A percentile compares a stretch with the other conserved stretches of the same genome.
These are phyloP conservation scores for Melampsora americana DNA, from an alignment of 1,284 basidiomycete genomes.

Conservation along the genomic window DNA sequence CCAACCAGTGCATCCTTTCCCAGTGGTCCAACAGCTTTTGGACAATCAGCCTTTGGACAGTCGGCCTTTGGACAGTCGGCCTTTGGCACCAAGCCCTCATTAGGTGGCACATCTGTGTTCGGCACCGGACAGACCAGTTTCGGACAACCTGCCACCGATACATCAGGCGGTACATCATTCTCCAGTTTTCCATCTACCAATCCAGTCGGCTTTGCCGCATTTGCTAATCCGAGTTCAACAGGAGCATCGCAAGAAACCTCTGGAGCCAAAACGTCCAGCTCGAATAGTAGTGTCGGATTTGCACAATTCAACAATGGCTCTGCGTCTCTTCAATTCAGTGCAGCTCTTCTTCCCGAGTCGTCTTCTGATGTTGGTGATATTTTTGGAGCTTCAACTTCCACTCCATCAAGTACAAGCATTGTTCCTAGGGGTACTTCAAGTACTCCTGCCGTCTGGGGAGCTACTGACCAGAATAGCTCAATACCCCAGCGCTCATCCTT, in stretches of 20 bases:
- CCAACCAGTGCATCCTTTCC: neutral
- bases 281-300: neutral
- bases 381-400: neutral
- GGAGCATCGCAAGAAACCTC: neutral
- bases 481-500: neutral
- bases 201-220: conserved; percentile 26
- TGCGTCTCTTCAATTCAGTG: neutral
- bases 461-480: neutral
- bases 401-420: neutral
- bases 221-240: conserved; percentile 2
- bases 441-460: neutral
- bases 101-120: neutral
- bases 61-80: conserved; percentile 7
- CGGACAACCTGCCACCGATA: neutral
- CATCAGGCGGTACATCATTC: neutral
- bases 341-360: neutral
- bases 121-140: neutral
- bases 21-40: neutral
- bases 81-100: neutral
- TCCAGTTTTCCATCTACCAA: neutral
- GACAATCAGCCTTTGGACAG: conserved; percentile 1
- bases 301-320: conserved; percentile 26
- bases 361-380: neutral
- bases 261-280: neutral
- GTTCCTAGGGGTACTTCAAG: neutral